phyloP scores from a whole-genome alignment of 495 filamentous ascomycete species.

The Achaetomiella virescens region DNA sequence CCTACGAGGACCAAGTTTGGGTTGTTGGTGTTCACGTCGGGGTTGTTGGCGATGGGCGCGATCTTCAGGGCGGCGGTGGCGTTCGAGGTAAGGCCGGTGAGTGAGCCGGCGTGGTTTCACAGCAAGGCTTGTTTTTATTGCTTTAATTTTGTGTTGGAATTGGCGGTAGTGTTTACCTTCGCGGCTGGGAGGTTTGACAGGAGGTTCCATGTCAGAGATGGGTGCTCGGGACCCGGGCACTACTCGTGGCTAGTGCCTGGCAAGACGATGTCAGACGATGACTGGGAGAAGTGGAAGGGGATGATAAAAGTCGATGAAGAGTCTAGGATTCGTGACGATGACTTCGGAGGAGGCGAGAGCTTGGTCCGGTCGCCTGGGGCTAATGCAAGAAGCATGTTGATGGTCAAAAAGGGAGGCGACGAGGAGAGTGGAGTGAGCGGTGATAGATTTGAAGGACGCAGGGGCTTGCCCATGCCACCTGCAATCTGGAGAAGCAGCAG shows the following conservation, averaged over 20 bases:
- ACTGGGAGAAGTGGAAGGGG: background rate
- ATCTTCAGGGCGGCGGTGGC: conserved; percentile 55
- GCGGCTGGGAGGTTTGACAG: conserved; percentile 60
- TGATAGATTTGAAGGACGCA: no score
- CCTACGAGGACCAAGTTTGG: conserved; percentile 54
- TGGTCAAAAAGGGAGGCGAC: no score
- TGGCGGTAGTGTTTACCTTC: conserved; percentile 60
- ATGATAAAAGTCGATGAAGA: conserved; percentile 2
- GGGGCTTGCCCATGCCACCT: no score
- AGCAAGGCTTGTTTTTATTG: conserved; percentile 66
- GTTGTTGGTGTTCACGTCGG: conserved; percentile 49
- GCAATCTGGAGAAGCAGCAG: no score
- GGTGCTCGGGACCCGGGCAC: conserved; percentile 31
- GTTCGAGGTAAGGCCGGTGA: conserved; percentile 48
- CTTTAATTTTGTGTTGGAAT: conserved; percentile 69
- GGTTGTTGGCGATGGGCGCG: conserved; percentile 61
- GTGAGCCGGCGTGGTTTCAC: conserved; percentile 62
- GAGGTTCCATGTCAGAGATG: conserved; percentile 61
- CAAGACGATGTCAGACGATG: background rate
- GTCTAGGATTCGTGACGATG: no score
- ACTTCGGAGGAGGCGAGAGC: no score
- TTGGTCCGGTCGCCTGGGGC: no score
- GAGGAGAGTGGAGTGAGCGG: no score
- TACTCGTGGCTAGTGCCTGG: conserved; percentile 16
- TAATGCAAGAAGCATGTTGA: no score